Evolutionary conservation across 257 asterid genomes (phyloP), one percentile per base, ranked within the genome.

Genomic region (Echites panduratus): DNA sequence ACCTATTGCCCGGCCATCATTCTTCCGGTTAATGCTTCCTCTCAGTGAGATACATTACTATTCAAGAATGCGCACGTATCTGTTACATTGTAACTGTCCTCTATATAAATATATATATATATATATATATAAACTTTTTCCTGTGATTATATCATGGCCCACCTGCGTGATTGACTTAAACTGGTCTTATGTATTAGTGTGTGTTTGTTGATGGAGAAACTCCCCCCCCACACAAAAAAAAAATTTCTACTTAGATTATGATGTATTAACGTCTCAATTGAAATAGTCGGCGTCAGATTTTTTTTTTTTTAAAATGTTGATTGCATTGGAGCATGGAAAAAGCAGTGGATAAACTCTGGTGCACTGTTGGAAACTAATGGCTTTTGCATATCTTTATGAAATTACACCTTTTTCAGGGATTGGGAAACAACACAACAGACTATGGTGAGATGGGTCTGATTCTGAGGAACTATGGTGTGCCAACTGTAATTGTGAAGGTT

Each of bases 381-480:
- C 40, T 26, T 38, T 12, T 12, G n/a, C 24, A 54, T 56, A 5
- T 2, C 2, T 48, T 26, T 45, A 11, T 40, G 53, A 49, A 19
- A 67, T 26, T 72, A 5, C 49, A 9, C 45, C 9, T 73, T 49
- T 80, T 79, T n/a, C 85, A 93, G 98, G 97, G 98, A 3, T 68
- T 93, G 84, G 98, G 98, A 72, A 93, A 91, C 83, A 91, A 89
- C 74, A 78, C 91, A 24, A 85, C 56, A 63, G 98, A 93, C 84
- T 93, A 93, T 82, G 80, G 87, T 75, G 85, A 88, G 66, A 75
- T 93, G 76, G 81, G 94, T 77, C 81, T 89, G 10, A 75, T 86
- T 11, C 78, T 91, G 82, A 85, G 88, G 54, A 88, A 84, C 58
- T 88, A 91, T 59, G 97, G 92, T 20, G 90, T 93, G 22, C 90